Conservation (phyloP, 108 stramenopile species). For the Fragilaria crotonensis region DNA sequence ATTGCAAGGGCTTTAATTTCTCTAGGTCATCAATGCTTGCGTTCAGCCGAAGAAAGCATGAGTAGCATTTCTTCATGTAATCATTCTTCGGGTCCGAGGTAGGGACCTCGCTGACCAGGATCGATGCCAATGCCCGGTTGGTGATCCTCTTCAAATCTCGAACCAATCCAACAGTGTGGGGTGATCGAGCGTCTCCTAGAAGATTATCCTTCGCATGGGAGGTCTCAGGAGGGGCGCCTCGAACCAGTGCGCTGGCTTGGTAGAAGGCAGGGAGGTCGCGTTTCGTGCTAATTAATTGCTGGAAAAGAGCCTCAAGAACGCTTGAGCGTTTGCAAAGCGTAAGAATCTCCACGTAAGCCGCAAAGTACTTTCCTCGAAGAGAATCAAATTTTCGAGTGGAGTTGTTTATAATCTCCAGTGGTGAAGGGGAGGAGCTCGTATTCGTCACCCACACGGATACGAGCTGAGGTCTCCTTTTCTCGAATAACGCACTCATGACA, state of each 20-base stretch:
- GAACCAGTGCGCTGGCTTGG: slow-evolving; percentile 48
- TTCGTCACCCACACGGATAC: slow-evolving; percentile 84
- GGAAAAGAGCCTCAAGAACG: slow-evolving; percentile 54
- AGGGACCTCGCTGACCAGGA: slow-evolving; percentile 50
- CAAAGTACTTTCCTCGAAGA: slow-evolving; percentile 71
- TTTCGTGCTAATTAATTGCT: slow-evolving; percentile 25
- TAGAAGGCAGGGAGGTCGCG: slow-evolving; percentile 71
- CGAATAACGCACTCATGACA: slow-evolving; percentile 59
- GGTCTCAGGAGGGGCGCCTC: slow-evolving; percentile 36
- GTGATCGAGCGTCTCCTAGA: slow-evolving; percentile 18
- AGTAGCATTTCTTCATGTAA: slow-evolving; percentile 51
- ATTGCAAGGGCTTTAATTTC: slow-evolving; percentile 24
- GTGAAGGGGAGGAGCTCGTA: slow-evolving; percentile 36
- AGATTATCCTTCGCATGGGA: slow-evolving; percentile 43
- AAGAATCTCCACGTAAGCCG: slow-evolving; percentile 57
- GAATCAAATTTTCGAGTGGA: slow-evolving; percentile 73
- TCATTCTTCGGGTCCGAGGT: slow-evolving; percentile 21
- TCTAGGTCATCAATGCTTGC: slow-evolving; percentile 41
- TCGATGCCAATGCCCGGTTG: slow-evolving; percentile 46
- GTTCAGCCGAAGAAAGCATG: slow-evolving; percentile 60
- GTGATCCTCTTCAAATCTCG: slow-evolving; percentile 43
- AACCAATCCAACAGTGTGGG: slow-evolving; percentile 34
- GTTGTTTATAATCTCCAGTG: slow-evolving; percentile 71
- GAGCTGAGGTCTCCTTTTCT: slow-evolving; percentile 66
- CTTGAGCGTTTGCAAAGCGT: slow-evolving; percentile 27